Percentiles rank a stretch among this genome's conserved stretches.
phyloP scores from a whole-genome alignment of 192 early-diverging fungal genomes.

The Backusella luteola region DNA sequence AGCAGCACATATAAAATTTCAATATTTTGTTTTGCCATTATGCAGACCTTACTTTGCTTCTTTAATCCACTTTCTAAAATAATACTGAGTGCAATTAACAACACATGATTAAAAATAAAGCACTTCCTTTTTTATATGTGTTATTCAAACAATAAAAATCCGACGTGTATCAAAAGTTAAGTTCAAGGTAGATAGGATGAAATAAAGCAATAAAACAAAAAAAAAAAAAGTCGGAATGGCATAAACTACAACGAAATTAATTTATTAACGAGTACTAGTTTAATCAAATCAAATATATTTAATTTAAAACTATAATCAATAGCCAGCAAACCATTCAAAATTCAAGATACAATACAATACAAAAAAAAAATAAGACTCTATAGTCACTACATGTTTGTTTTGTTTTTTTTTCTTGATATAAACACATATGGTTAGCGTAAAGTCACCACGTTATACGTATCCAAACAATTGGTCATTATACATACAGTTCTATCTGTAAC shows the following conservation, averaged over 20 bases:
- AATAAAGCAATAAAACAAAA: not conserved
- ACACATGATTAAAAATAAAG: not conserved
- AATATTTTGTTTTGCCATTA: not conserved
- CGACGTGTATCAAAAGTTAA: not conserved
- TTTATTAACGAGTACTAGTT: not conserved
- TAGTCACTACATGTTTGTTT: not conserved
- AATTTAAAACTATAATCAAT: not conserved
- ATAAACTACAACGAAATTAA: not conserved
- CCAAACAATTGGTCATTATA: constrained; percentile 5
- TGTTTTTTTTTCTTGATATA: constrained; percentile 1
- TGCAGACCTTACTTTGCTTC: not conserved
- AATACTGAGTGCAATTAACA: not conserved
- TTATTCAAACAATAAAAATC: not conserved
- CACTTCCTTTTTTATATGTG: not conserved
- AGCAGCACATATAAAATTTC: not conserved
- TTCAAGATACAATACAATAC: too few species aligned
- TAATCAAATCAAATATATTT: not conserved
- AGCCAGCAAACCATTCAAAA: not conserved
- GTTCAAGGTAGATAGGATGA: not conserved
- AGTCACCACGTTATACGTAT: not conserved
- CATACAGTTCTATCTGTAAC: not conserved
- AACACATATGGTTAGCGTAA: not conserved
- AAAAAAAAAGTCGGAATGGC: not conserved
- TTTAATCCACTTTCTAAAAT: not conserved
- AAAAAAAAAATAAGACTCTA: too few species aligned